Conservation (phyloP, 306 rosid genomes). For the Begonia masoniana region DNA sequence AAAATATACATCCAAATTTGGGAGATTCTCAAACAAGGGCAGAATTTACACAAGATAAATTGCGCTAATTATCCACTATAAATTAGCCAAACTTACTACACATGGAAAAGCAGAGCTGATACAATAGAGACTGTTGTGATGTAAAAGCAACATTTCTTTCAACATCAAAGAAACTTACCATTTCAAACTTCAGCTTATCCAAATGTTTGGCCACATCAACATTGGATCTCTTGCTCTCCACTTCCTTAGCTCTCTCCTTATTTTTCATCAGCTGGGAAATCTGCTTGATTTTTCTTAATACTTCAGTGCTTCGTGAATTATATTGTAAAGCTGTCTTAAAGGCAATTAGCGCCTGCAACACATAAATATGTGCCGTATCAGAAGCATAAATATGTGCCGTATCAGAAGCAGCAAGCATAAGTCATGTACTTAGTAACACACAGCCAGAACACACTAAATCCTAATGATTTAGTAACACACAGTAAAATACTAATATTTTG, state of each 20-base stretch:
- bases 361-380: conserved; percentile 15
- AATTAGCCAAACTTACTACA: too few species aligned
- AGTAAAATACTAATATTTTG: too few species aligned
- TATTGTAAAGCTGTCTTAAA: conserved; percentile 64
- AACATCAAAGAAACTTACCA: conserved; percentile 34
- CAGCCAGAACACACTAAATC: neutral
- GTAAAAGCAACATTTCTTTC: too few species aligned
- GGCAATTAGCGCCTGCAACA: conserved; percentile 68
- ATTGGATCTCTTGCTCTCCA: conserved; percentile 76
- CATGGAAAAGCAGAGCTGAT: too few species aligned
- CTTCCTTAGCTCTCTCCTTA: conserved; percentile 67
- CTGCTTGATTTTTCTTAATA: conserved; percentile 72
- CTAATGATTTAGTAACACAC: too few species aligned
- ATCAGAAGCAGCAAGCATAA: conserved; percentile 20
- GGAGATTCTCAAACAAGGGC: too few species aligned
- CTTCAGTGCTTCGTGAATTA: conserved; percentile 85
- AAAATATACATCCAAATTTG: too few species aligned
- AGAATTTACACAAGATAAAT: too few species aligned
- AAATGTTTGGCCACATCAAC: conserved; percentile 72
- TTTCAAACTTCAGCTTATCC: conserved; percentile 60
- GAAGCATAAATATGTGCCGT: conserved; percentile 9
- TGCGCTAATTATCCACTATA: too few species aligned
- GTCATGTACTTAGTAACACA: neutral
- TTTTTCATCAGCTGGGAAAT: conserved; percentile 53
- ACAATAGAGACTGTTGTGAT: too few species aligned